Evolutionary conservation across 192 early-diverging fungal genomes (phyloP), one percentile per base, ranked within the genome.

Genomic region (Powellomyces hirtus): DNA sequence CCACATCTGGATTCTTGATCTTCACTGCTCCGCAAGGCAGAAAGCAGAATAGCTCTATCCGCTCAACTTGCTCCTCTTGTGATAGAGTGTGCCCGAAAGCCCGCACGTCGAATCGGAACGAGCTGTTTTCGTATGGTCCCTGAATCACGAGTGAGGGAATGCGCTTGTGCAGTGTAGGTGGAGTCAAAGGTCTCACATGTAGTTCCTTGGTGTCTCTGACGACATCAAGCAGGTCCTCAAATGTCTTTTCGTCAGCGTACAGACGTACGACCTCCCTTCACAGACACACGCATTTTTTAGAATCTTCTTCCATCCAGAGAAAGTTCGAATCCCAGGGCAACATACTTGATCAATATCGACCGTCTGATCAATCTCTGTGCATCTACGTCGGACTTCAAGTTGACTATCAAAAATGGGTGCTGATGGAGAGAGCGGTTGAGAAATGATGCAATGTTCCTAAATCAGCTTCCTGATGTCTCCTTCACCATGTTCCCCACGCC

Each of bases 21-120:
- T 91, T 81, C 38, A 99, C 93, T 38, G 81, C 79, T 3, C 97
- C 97, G 46, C 88, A 91, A n/a, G 78, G 88, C n/a, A 97, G 76
- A 72, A 90, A 99, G 4, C 89, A 74, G 64, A 97, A 95, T 0
- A 80, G 79, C 51, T 99, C 83, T 42, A 99, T 97, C 26, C 91
- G 80, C 0, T 75, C 77, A 0, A 95, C 66, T 74, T 97, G 92
- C 60, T 93, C 82, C 38, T 84, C 71, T n/a, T 82, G 76, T 29
- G 87, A 72, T 57, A 91, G 83, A 33, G 92, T 91, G 29, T 75
- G 72, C 52, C 90, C 90, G 72, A 93, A 97, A 10, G 85, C 83
- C 4, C 86, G 81, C 3, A 97, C 88, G 29, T 64, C 4, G 58
- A 83, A 83, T 45, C 79, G 77, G 65, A 78, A 83, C 10, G 63